Conservation (phyloP, 352 stramenopile genomes). For the Globisporangium heterothallicum region DNA sequence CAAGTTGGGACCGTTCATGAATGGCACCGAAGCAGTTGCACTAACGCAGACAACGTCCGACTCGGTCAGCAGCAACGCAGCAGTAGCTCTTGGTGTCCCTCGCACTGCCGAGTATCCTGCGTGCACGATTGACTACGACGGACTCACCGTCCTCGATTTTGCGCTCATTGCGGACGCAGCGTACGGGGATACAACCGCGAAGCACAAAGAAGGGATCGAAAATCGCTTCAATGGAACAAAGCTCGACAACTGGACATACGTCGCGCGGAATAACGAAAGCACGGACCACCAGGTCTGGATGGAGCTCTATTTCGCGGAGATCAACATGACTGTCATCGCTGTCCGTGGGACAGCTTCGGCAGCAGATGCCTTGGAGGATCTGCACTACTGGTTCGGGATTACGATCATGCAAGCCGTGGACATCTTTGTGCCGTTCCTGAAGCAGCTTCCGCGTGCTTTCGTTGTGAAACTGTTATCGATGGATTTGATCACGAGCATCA, state of each 20-base stretch:
- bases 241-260: conserved; percentile 65
- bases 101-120: conserved; percentile 61
- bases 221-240: conserved; percentile 78
- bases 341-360: conserved; percentile 77
- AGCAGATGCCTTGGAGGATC: conserved; percentile 72
- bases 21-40: conserved; percentile 27
- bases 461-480: conserved; percentile 76
- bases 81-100: conserved; percentile 42
- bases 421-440: conserved; percentile 79
- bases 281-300: conserved; percentile 75
- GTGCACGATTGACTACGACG: conserved; percentile 58
- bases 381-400: conserved; percentile 86
- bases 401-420: conserved; percentile 82
- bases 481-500: conserved; percentile 52
- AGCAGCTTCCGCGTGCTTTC: conserved; percentile 64
- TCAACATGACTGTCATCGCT: conserved; percentile 81
- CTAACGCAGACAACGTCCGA: conserved; percentile 21
- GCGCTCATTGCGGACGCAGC: conserved; percentile 72
- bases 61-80: conserved; percentile 30
- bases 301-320: conserved; percentile 66
- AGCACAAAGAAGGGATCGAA: conserved; percentile 48
- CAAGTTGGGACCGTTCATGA: conserved; percentile 39
- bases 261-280: conserved; percentile 63
- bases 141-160: conserved; percentile 65
- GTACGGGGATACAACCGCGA: conserved; percentile 62